Percentiles rank a stretch among this genome's conserved stretches.
These are phyloP conservation scores for Rubia yunnanensis DNA, from an alignment of 257 asterid species.

Conservation along the genomic window DNA sequence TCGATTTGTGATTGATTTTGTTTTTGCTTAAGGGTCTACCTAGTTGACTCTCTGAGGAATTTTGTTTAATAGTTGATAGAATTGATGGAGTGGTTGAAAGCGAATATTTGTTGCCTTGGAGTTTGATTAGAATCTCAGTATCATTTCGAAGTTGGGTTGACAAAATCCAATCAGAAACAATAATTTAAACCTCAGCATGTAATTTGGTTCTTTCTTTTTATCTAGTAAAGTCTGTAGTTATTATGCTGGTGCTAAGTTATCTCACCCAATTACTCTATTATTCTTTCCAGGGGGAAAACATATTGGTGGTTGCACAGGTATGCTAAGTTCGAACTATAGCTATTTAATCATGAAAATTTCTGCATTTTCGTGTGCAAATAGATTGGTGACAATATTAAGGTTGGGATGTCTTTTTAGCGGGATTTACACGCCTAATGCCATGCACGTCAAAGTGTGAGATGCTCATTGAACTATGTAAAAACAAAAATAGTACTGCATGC, in stretches of 20 bases:
- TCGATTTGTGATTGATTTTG: background rate
- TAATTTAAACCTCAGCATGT: background rate
- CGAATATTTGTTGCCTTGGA: background rate
- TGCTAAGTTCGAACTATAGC: slow-evolving; percentile 1
- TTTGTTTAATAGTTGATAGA: background rate
- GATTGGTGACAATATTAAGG: background rate
- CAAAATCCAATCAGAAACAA: background rate
- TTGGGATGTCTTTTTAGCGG: background rate
- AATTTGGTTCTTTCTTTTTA: background rate
- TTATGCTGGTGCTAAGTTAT: background rate
- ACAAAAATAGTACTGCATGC: background rate
- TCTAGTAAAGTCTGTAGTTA: background rate
- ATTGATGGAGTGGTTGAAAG: background rate
- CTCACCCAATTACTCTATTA: slow-evolving; percentile 8
- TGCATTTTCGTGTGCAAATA: background rate
- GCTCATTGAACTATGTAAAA: background rate
- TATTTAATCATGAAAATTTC: background rate
- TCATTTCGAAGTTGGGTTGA: background rate
- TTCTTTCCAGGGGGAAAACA: slow-evolving; percentile 64
- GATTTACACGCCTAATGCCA: too few relatives aligned
- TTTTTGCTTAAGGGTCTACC: background rate
- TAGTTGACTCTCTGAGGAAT: background rate
- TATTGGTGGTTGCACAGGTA: slow-evolving; percentile 94
- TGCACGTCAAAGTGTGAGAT: background rate
- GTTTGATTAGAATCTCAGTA: too few relatives aligned